Percentiles rank a stretch among this genome's conserved stretches.
Evolutionary conservation across 2,329 filamentous ascomycete genomes (phyloP).

Genomic region (Penicillium concentricum): DNA sequence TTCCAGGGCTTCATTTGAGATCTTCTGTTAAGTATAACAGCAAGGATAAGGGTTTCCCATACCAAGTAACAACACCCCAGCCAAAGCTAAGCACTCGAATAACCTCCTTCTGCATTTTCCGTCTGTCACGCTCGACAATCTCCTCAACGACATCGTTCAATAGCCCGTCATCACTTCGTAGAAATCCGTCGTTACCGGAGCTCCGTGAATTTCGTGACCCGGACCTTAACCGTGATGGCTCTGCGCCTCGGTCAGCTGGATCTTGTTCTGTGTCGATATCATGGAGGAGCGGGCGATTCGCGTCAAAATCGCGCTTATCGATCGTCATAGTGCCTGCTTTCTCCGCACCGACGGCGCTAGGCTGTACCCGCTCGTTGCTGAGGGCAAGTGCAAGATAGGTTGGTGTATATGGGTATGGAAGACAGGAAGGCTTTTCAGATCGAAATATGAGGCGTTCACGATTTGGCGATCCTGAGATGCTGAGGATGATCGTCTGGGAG

Average conservation of each 20-base stretch:
- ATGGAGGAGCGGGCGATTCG: conserved; percentile 37
- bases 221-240: conserved; percentile 8
- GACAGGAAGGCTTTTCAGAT: neutral
- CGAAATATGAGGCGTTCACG: neutral
- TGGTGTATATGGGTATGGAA: neutral
- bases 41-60: conserved; percentile 13
- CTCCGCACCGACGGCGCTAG: conserved; percentile 5
- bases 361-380: neutral
- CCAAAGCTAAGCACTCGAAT: conserved; percentile 57
- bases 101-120: conserved; percentile 53
- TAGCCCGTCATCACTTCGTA: conserved; percentile 43
- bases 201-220: conserved; percentile 10
- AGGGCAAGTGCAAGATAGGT: neutral
- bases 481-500: conserved; percentile 1
- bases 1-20: neutral
- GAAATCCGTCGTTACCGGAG: conserved; percentile 18
- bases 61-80: conserved; percentile 62
- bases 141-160: conserved; percentile 62
- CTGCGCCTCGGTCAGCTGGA: conserved; percentile 26
- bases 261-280: conserved; percentile 15
- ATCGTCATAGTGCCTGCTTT: conserved; percentile 32
- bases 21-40: neutral
- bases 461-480: neutral
- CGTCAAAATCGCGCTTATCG: conserved; percentile 50
- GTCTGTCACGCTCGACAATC: conserved; percentile 58